Conservation (phyloP, 495 filamentous ascomycete species). For the Trichoderma parareesei region DNA sequence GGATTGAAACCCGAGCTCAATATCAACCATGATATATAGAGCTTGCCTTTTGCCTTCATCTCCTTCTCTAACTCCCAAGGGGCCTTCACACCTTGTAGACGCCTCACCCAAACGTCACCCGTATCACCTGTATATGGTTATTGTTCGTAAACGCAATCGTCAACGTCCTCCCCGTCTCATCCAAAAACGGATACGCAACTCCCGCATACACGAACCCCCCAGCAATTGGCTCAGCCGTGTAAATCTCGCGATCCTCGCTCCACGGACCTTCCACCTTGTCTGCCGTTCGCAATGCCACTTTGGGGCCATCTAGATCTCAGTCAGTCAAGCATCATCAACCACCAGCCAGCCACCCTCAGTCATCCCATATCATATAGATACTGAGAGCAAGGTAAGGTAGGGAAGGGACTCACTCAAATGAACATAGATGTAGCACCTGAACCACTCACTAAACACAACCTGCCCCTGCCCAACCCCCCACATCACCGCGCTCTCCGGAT, state of each 20-base stretch:
- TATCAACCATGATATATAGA: too few relatives aligned
- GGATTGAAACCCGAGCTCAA: too few relatives aligned
- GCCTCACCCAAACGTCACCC: constrained; percentile 14
- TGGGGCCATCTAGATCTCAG: constrained; percentile 14
- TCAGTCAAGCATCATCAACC: background rate
- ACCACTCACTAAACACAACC: constrained; percentile 25
- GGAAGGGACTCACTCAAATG: constrained; percentile 20
- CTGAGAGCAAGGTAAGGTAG: too few relatives aligned
- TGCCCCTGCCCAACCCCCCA: constrained; percentile 27
- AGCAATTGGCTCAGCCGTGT: constrained; percentile 22
- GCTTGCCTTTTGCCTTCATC: too few relatives aligned
- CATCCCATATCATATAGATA: background rate
- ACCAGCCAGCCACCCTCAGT: background rate
- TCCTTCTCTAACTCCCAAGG: too few relatives aligned
- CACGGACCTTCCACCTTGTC: constrained; percentile 26
- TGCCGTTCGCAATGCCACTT: constrained; percentile 23
- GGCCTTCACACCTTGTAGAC: too few relatives aligned
- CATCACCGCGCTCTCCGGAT: constrained; percentile 23
- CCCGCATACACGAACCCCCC: constrained; percentile 27
- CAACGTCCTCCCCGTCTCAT: constrained; percentile 22
- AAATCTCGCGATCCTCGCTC: constrained; percentile 26
- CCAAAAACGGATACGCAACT: constrained; percentile 26
- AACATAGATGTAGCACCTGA: constrained; percentile 24
- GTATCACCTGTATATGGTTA: constrained; percentile 26
- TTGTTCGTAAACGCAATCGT: constrained; percentile 28